A percentile compares a stretch with the other conserved stretches of the same genome.
phyloP scores from a whole-genome alignment of 164 flowering plant species.

The Macadamia integrifolia region DNA sequence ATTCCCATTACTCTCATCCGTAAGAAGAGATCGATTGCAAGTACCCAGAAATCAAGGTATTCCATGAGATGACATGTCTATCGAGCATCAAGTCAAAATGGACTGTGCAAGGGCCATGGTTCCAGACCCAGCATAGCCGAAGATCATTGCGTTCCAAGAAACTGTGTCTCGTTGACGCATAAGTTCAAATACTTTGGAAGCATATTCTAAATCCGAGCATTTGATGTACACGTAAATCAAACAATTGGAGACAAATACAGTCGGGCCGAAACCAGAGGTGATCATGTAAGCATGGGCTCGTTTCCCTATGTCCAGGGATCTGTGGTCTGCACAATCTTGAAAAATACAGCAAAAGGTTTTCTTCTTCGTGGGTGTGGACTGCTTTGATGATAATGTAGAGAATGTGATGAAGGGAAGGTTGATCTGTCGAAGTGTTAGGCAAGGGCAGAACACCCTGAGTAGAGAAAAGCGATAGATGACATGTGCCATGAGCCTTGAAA shows the following conservation, averaged over 20 bases:
- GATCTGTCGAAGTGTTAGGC: conserved; percentile 4
- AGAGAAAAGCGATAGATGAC: too few species aligned
- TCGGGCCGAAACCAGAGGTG: conserved; percentile 21
- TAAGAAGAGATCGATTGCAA: conserved; percentile 22
- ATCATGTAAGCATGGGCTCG: conserved; percentile 10
- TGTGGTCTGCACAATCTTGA: too few species aligned
- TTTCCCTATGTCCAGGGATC: too few species aligned
- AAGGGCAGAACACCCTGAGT: conserved; percentile 3
- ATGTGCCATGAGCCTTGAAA: too few species aligned
- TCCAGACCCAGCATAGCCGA: conserved; percentile 23
- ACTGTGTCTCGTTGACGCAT: conserved; percentile 26
- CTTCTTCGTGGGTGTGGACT: too few species aligned
- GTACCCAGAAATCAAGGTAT: conserved; percentile 40
- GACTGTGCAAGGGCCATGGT: conserved; percentile 15
- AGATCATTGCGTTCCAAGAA: conserved; percentile 28
- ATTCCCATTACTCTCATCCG: conserved; percentile 33
- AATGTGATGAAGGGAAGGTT: too few species aligned
- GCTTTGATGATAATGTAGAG: too few species aligned
- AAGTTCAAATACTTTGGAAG: conserved; percentile 20
- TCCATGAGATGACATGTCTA: conserved; percentile 33
- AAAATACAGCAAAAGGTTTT: too few species aligned
- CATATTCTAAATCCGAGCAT: conserved; percentile 19
- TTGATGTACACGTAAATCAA: conserved; percentile 26
- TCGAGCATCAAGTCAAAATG: conserved; percentile 20
- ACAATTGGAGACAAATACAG: conserved; percentile 23